A percentile compares a stretch with the other conserved stretches of the same genome.
These are phyloP conservation scores for Inosperma sp. DNA, from an alignment of 768 basidiomycete species.

Conservation along the genomic window DNA sequence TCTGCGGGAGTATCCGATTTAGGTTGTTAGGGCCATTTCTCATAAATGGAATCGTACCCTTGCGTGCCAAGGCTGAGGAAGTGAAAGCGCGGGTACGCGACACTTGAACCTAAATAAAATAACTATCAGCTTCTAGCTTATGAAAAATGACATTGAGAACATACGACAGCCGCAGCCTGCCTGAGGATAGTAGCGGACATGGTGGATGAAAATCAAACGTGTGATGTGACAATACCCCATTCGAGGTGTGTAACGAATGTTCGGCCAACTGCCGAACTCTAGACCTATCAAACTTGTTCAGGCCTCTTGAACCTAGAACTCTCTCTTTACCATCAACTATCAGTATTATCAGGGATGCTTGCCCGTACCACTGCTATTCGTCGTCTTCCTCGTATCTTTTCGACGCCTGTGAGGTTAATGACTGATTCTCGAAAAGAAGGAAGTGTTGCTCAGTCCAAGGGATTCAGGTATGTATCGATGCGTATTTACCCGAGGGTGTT, in stretches of 20 bases:
- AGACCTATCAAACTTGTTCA: too few species aligned
- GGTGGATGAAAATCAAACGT: conserved; percentile 41
- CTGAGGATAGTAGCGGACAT: conserved; percentile 70
- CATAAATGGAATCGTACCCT: conserved; percentile 42
- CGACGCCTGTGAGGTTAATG: conserved; percentile 34
- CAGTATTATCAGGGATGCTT: not conserved
- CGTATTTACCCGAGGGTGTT: conserved; percentile 22
- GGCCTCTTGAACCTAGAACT: not conserved
- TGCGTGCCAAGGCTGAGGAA: conserved; percentile 54
- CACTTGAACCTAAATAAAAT: conserved; percentile 43
- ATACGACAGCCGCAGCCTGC: conserved; percentile 49
- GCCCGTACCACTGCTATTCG: conserved; percentile 31
- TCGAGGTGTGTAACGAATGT: too few species aligned
- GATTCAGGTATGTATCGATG: conserved; percentile 49
- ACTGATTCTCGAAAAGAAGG: conserved; percentile 46
- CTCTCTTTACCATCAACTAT: not conserved
- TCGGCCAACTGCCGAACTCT: too few species aligned
- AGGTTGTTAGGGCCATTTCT: conserved; percentile 7
- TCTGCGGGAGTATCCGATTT: conserved; percentile 58
- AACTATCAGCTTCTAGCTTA: conserved; percentile 3
- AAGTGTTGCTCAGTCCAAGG: conserved; percentile 56
- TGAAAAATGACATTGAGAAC: conserved; percentile 18
- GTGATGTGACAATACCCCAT: conserved; percentile 47
- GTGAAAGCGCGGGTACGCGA: conserved; percentile 55
- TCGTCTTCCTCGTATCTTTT: conserved; percentile 36